Conservation (phyloP, 2,329 filamentous ascomycete species). For the Monilinia vaccinii-corymbosi region DNA sequence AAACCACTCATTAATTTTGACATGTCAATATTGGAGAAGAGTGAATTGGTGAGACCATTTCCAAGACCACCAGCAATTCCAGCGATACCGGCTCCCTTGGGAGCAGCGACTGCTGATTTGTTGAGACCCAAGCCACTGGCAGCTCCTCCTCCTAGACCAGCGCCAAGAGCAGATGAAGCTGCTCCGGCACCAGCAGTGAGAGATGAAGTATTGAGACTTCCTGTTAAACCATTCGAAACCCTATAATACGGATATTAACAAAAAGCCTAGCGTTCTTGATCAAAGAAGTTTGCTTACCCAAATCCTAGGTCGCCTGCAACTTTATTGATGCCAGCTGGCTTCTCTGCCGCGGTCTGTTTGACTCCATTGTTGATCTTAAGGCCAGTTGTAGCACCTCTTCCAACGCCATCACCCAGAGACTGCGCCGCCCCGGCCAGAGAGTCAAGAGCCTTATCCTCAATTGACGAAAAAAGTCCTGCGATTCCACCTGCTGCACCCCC, state of each 20-base stretch:
- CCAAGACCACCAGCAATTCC: background rate
- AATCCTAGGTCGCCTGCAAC: slow-evolving; percentile 5
- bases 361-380: slow-evolving; percentile 4
- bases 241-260: background rate
- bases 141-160: slow-evolving; percentile 6
- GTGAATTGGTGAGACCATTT: background rate
- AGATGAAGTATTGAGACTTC: background rate
- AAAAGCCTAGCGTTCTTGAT: background rate
- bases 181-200: background rate
- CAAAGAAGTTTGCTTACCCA: background rate
- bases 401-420: slow-evolving; percentile 5
- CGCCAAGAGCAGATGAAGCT: background rate
- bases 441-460: background rate
- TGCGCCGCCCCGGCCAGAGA: background rate
- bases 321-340: slow-evolving; percentile 1
- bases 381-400: slow-evolving; percentile 5
- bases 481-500: background rate
- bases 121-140: slow-evolving; percentile 4
- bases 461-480: background rate
- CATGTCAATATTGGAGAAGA: slow-evolving; percentile 8
- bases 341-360: slow-evolving; percentile 1
- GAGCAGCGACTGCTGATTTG: slow-evolving; percentile 1
- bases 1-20: slow-evolving; percentile 4
- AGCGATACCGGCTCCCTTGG: background rate
- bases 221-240: slow-evolving; percentile 1